These are phyloP conservation scores for Takakia lepidozioides DNA, from an alignment of 225 moss, liverwort and hornwort genomes.

Conservation along the genomic window DNA sequence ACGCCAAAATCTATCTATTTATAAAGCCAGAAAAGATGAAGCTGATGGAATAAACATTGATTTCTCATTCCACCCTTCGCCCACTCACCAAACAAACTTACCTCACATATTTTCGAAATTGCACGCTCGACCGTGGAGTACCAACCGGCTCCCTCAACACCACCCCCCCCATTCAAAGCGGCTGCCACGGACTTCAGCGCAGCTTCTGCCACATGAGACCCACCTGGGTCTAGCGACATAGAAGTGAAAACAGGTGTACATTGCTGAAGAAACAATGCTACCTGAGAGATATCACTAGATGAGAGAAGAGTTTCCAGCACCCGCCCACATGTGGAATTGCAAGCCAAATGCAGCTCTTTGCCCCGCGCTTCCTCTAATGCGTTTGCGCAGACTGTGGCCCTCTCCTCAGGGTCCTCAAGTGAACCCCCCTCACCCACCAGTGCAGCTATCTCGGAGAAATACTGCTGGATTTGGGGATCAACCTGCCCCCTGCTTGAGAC, in stretches of 20 bases:
- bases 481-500: constrained; percentile 30
- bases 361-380: constrained; percentile 83
- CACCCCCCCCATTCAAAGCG: constrained; percentile 43
- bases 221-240: constrained; percentile 78
- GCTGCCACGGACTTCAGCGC: constrained; percentile 59
- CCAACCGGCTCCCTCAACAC: constrained; percentile 49
- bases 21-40: no score
- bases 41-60: no score
- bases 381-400: constrained; percentile 55
- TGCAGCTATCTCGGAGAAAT: constrained; percentile 71
- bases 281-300: constrained; percentile 38
- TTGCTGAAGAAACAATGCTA: constrained; percentile 58
- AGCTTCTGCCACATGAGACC: constrained; percentile 75
- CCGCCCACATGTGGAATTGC: constrained; percentile 74
- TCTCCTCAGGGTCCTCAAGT: constrained; percentile 58
- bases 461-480: constrained; percentile 75
- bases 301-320: constrained; percentile 62
- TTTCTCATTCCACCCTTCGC: no score
- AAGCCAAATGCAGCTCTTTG: constrained; percentile 84
- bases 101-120: constrained; percentile 64
- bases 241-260: constrained; percentile 48
- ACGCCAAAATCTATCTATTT: no score
- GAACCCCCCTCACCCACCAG: constrained; percentile 53
- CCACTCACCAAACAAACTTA: no score
- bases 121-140: constrained; percentile 45